Conservation (phyloP, 305 asterid species). For the Fraxinus sp. region DNA sequence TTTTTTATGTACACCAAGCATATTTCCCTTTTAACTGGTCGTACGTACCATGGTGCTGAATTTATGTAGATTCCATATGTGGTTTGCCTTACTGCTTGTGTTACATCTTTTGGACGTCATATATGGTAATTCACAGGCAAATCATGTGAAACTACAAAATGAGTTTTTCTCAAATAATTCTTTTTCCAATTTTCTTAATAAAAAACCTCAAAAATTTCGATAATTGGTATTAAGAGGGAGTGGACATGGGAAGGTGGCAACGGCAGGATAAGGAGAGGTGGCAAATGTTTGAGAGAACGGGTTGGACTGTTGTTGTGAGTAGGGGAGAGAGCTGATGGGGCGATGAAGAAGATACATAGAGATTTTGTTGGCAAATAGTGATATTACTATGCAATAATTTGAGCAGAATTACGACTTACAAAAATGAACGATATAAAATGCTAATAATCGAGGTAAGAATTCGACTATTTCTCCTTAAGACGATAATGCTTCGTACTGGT, state of each 20-base stretch:
- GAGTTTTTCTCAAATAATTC: background rate
- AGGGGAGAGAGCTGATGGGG: background rate
- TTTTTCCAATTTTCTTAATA: background rate
- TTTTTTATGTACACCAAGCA: too few relatives aligned
- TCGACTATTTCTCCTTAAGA: too few relatives aligned
- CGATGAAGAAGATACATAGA: background rate
- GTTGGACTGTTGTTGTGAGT: background rate
- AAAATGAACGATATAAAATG: too few relatives aligned
- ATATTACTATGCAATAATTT: too few relatives aligned
- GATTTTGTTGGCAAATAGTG: background rate
- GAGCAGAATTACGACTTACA: too few relatives aligned
- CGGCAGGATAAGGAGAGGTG: background rate
- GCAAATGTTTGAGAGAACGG: background rate
- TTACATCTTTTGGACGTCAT: too few relatives aligned
- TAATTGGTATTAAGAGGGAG: background rate
- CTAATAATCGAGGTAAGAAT: too few relatives aligned
- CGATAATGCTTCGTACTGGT: too few relatives aligned
- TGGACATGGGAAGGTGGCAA: background rate
- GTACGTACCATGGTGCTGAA: background rate
- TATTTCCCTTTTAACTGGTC: background rate
- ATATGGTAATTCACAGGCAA: too few relatives aligned
- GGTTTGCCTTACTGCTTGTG: background rate
- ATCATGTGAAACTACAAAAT: background rate
- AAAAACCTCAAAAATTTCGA: background rate
- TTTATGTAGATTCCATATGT: background rate